Evolutionary conservation across 805 yeast species (phyloP), one percentile per base, ranked within the genome.

Genomic region (Danielia oregonensis): DNA sequence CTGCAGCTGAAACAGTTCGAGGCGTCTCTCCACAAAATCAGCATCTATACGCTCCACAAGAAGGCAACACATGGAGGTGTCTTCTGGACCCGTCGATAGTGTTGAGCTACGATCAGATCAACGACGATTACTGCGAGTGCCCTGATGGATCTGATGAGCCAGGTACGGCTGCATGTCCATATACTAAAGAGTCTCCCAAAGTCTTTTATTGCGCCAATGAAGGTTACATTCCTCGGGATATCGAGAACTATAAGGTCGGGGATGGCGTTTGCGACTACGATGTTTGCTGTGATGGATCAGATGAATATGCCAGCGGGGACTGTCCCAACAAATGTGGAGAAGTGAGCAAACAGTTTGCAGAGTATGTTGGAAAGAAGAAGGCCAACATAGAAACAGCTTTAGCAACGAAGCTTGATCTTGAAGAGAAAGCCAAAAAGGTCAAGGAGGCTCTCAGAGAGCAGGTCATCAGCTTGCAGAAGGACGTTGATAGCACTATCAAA

Each of bases 61-160:
- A 53, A 1, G 56, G 72, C 5, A 76, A 77, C 1, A 46, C 40
- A 23, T 91, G 93, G 86, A 59, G 65, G 5, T 91, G 97, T 63
- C 56, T 91, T 24, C 49, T 60, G 21, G 72, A 84, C 50, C 82
- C 93, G 0, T 72, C 76, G n/a, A 75, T 87, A 4, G 66, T 65
- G 14, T 59, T 91, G 13, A 67, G 79, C 26, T 65, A 67, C 33
- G 64, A 64, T 24, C 84, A 79, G 51, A 72, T 91, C 48, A 91
- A 91, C 55, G 97, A 93, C 57, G 83, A 88, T 48, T 82, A 72
- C 52, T 91, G 97, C 61, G 97, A 93, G 52, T 91, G 97, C 63
- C 97, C 97, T 0, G 98, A 93, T 61, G 97, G 97, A 0, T 79
- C 89, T 4, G 98, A 93, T 62, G 97, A 93, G 57, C 96, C 97